Conservation (phyloP, 1,284 basidiomycete genomes). For the Volvariella volvacea region DNA sequence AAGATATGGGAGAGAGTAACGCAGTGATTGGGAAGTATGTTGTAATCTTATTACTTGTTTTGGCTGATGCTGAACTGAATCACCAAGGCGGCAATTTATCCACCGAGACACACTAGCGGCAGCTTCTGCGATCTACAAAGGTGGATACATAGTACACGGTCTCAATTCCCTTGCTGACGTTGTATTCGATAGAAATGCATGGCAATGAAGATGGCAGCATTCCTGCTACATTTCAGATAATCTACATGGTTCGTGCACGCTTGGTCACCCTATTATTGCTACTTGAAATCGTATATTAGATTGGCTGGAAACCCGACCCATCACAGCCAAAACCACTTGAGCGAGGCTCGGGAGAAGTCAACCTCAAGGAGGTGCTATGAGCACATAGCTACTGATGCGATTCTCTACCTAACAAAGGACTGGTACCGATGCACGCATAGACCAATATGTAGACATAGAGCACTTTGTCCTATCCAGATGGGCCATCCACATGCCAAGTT, state of each 20-base stretch:
- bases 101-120: slow-evolving; percentile 86
- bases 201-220: slow-evolving; percentile 79
- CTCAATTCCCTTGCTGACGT: not conserved
- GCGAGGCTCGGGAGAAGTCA: slow-evolving; percentile 78
- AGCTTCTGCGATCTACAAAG: slow-evolving; percentile 90
- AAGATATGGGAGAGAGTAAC: slow-evolving; percentile 96
- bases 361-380: slow-evolving; percentile 76
- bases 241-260: slow-evolving; percentile 93
- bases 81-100: slow-evolving; percentile 65
- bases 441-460: no score
- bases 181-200: slow-evolving; percentile 60
- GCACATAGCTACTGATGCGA: not conserved
- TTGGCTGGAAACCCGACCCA: slow-evolving; percentile 95
- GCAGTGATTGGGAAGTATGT: slow-evolving; percentile 76
- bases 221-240: slow-evolving; percentile 94
- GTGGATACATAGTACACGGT: slow-evolving; percentile 30
- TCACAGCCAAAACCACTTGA: slow-evolving; percentile 81
- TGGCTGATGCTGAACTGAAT: slow-evolving; percentile 2
- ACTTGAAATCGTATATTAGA: slow-evolving; percentile 39
- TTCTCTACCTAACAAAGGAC: no score
- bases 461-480: no score
- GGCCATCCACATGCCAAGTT: no score
- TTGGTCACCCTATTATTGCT: slow-evolving; percentile 82
- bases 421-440: no score
- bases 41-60: not conserved